Evolutionary conservation across 1,284 basidiomycete species (phyloP), one percentile per base, ranked within the genome.

Genomic region (Microbotryum scabiosae): DNA sequence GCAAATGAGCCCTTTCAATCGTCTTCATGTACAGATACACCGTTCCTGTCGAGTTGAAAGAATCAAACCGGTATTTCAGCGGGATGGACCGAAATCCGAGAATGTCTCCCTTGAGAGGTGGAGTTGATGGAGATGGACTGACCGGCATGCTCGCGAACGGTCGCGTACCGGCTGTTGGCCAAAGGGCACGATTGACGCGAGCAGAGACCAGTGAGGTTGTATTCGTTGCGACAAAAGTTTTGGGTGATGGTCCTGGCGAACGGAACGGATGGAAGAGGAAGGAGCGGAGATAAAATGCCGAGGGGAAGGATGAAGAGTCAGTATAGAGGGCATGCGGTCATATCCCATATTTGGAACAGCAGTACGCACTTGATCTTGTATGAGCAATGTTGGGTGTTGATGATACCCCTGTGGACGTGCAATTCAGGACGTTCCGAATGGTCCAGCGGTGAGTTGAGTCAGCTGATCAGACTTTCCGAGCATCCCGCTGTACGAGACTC

Each of bases 11-110:
- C 60, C 96, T 83, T 76, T 99, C 96, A 64, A 96, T 92, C 6
- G 94, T 98, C 78, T 99, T 99, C 73, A 97, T 84, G 74, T 90
- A 98, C n/a, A 99, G 84, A 75, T 96, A 98, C 26, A 98, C 76
- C 1, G 87, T 79, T 49, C 93, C 93, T 92, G 57, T 14, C 46
- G 12, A 20, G 25, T 30, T 28, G 41, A 54, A 20, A 53, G 49
- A 45, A 3, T 3, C 0, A 12, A 18, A 5, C 51, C 21, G 23
- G 41, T 23, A 28, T 36, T 26, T n/a, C 46, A 54, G 16, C 20
- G 30, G 56, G 44, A 21, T 30, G 44, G 9, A 36, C 20, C 20
- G 21, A 12, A 50, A 54, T 14, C 21, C 21, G 32, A 18, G 14
- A 41, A 12, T 18, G 36, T 41, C 36, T 16, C 16, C 14, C 1